Conservation (phyloP, 1,139 yeast species). For the Nakaseomyces bracarensis region DNA sequence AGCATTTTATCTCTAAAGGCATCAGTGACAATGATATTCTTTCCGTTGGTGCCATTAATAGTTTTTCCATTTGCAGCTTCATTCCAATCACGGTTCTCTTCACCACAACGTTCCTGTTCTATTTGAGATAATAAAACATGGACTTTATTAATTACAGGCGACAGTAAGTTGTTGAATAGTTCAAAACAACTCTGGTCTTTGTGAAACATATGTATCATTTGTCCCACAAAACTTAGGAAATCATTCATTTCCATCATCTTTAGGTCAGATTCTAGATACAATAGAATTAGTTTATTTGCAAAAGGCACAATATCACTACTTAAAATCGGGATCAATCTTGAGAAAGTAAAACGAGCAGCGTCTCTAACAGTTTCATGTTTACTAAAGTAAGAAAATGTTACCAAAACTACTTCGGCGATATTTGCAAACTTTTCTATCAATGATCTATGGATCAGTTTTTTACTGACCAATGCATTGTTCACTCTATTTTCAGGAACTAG, state of each 20-base stretch:
- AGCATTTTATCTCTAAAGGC: slow-evolving; percentile 50
- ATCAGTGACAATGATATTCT: slow-evolving; percentile 39
- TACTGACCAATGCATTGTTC: slow-evolving; percentile 29
- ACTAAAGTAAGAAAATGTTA: slow-evolving; percentile 70
- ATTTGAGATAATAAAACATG: slow-evolving; percentile 40
- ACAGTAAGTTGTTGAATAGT: slow-evolving; percentile 59
- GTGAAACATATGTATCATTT: slow-evolving; percentile 71
- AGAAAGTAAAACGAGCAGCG: slow-evolving; percentile 77
- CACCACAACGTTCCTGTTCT: slow-evolving; percentile 28
- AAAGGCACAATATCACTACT: slow-evolving; percentile 48
- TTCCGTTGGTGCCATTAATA: slow-evolving; percentile 15
- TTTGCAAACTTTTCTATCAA: slow-evolving; percentile 49
- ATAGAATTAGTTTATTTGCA: slow-evolving; percentile 62
- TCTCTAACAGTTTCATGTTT: slow-evolving; percentile 68
- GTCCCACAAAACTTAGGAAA: slow-evolving; percentile 80
- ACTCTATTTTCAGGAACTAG: slow-evolving; percentile 33
- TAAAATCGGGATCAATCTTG: slow-evolving; percentile 74
- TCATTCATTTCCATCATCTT: slow-evolving; percentile 64
- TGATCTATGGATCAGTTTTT: slow-evolving; percentile 25
- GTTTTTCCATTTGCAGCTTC: slow-evolving; percentile 13
- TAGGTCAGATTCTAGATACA: slow-evolving; percentile 60
- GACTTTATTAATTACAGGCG: slow-evolving; percentile 65
- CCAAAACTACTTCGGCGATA: slow-evolving; percentile 75
- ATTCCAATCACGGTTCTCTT: slow-evolving; percentile 6
- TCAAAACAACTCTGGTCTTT: slow-evolving; percentile 61